Evolutionary conservation across 225 moss, liverwort and hornwort species (phyloP), one percentile per base, ranked within the genome.

Genomic region (Thuidium tamariscinum): DNA sequence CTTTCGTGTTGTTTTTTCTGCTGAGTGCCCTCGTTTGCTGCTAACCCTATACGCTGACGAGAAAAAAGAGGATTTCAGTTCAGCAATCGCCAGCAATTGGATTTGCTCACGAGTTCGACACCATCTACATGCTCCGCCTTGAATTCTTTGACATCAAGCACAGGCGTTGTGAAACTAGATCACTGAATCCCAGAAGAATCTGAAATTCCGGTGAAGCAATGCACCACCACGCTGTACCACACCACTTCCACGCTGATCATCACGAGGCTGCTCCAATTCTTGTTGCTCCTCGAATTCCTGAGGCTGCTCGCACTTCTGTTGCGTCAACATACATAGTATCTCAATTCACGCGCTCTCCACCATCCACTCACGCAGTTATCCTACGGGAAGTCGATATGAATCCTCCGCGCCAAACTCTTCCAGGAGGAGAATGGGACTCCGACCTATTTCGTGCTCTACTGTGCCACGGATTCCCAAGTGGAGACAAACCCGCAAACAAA

Each of bases 401-500:
- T 25, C 48, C 29, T 77, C 87, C 65, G 72, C 59, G 56, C 91
- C 87, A 82, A 89, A 89, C 81, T 86, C 89, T 84, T 84, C 81
- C 41, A 39, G 42, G 88, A 87, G 84, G 77, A 89, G 72, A 84
- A 87, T 89, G 91, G 89, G 72, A 91, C 91, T 84, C 89, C 51
- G 64, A 62, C 56, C 61, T 83, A 51, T 87, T 90, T 92, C 92
- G 90, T 92, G 92, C 92, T 88, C 92, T 92, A 87, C 92, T 92
- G 90, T 92, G 88, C 49, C 54, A 56, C 86, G 52, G 56, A 62
- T 23, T 60, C 86, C 27, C 48, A 16, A 78, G 22, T 0, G 25
- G 69, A 68, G 41, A 77, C 88, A 90, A 92, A 89, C 63, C 88
- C 39, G 30, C n/a, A 44, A 64, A 21, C 9, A 21, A n/a, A 16